Base-by-base conservation (phyloP, 306 rosid species). In the Sindora glabra region DNA sequence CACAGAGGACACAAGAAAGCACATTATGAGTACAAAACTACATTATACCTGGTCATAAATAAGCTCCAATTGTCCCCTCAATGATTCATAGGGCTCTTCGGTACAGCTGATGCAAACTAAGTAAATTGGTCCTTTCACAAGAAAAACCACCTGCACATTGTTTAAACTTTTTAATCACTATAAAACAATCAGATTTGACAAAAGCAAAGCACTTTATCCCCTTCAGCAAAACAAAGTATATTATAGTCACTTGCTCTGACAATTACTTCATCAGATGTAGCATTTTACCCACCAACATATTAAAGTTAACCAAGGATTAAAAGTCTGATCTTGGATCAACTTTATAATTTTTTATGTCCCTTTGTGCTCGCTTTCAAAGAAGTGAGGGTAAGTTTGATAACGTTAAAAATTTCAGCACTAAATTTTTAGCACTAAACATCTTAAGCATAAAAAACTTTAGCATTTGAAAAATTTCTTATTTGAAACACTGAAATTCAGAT, bases 101-200 rank as follows among this genome's bases (percentile, higher is more conserved):
- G 97, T 90, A 77, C 95, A 87, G 83, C 91, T 81, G 77, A 90
- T 90, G 81, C 97, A 90, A 57, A 87, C 97, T 21, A 90, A 74
- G 81, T 90, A 90, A 72, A 90, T 87, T 56, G 97, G 96, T 61
- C 97, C 97, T 79, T 85, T 90, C 57, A 87, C 90, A 69, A 90
- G 96, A 77, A 90, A 90, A 78, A 85, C 86, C 63, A 90, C 95
- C 96, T 90, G 81, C 22, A 52, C 62, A 65, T 61, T 27, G 52
- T 38, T 38, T 67, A 30, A 38, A 44, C 57, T 22, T 55, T 58
- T 56, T 59, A 17, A 64, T 46, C 27, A 15, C 51, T 15, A n/a
- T n/a, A 40, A 22, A 33, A 16, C 10, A 58, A 40, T 39, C 59
- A 44, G 68, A 53, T 41, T 44, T 30, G 26, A 56, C 10, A 47